These are phyloP conservation scores for Udeniomyces megalosporus DNA, from an alignment of 768 basidiomycete species.

Conservation along the genomic window DNA sequence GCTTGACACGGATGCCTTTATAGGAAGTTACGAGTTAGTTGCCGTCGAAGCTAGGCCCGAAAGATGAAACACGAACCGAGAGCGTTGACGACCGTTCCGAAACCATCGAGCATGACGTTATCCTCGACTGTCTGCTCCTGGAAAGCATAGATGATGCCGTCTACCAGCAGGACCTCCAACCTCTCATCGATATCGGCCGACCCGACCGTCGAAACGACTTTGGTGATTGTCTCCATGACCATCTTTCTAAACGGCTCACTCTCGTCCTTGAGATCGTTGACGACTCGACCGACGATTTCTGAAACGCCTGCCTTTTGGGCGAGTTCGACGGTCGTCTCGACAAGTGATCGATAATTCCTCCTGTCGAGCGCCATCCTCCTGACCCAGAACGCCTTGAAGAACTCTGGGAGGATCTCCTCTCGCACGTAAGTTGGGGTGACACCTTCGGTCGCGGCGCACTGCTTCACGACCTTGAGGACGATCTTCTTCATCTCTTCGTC, in stretches of 20 bases:
- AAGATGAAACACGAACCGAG: slow-evolving; percentile 38
- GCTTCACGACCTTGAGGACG: slow-evolving; percentile 95
- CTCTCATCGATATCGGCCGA: slow-evolving; percentile 97
- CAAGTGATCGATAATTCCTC: slow-evolving; percentile 89
- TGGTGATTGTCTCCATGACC: slow-evolving; percentile 99
- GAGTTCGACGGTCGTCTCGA: slow-evolving; percentile 95
- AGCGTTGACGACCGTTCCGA: slow-evolving; percentile 92
- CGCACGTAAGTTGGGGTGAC: slow-evolving; percentile 92
- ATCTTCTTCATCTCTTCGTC: slow-evolving; percentile 99
- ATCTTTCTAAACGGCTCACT: slow-evolving; percentile 58
- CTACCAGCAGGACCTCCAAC: slow-evolving; percentile 80
- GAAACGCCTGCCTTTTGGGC: slow-evolving; percentile 93
- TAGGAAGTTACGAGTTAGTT: too few relatives aligned
- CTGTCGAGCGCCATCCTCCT: slow-evolving; percentile 93
- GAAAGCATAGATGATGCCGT: slow-evolving; percentile 98
- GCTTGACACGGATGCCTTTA: slow-evolving; percentile 88
- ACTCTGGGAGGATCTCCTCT: slow-evolving; percentile 93
- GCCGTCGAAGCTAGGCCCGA: background rate
- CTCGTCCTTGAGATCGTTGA: slow-evolving; percentile 68
- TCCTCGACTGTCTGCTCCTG: slow-evolving; percentile 99
- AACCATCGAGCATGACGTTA: slow-evolving; percentile 97
- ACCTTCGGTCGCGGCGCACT: slow-evolving; percentile 96
- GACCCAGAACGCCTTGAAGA: slow-evolving; percentile 98
- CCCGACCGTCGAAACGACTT: slow-evolving; percentile 79
- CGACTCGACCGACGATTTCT: slow-evolving; percentile 78